Percentiles rank a stretch among this genome's conserved stretches.
Evolutionary conservation across 2,329 filamentous ascomycete genomes (phyloP).

Genomic region (Botrytis tulipae): DNA sequence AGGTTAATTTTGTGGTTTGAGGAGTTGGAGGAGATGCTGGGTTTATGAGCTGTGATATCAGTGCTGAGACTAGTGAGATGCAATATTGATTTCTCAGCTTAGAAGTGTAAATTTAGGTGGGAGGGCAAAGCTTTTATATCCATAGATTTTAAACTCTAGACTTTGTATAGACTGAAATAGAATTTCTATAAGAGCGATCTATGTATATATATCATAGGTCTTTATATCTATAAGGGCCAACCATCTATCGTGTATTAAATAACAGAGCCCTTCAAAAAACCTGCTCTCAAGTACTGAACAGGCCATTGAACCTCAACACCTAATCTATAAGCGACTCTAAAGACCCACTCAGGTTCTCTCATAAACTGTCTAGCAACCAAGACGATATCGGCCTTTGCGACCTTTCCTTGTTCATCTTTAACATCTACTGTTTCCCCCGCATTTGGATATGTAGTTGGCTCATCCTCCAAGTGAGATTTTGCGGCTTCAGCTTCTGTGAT

Average conservation of each 20-base stretch:
- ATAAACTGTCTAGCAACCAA: slow-evolving; percentile 73
- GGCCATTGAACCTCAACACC: slow-evolving; percentile 70
- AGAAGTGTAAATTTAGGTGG: background rate
- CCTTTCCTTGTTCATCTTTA: slow-evolving; percentile 30
- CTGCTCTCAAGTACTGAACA: slow-evolving; percentile 30
- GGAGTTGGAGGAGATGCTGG: too few species aligned
- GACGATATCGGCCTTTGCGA: slow-evolving; percentile 62
- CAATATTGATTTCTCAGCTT: too few species aligned
- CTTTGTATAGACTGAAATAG: background rate
- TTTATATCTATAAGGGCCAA: background rate
- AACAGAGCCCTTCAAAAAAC: slow-evolving; percentile 32
- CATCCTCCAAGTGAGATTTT: slow-evolving; percentile 44
- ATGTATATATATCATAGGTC: background rate
- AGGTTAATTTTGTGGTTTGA: background rate
- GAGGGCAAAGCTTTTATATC: background rate
- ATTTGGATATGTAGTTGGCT: slow-evolving; percentile 37
- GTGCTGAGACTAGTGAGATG: rapidly evolving
- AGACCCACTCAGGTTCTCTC: slow-evolving; percentile 76
- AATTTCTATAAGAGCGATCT: background rate
- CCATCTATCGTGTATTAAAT: slow-evolving; percentile 23
- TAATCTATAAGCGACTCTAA: slow-evolving; percentile 69
- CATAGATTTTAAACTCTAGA: background rate
- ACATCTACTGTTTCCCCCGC: slow-evolving; percentile 45
- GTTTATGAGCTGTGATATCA: too few species aligned
- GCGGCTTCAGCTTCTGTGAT: slow-evolving; percentile 61